Percentiles rank a stretch among this genome's conserved stretches.
Evolutionary conservation across 495 filamentous ascomycete species (phyloP).

Genomic region (Daldinia decipiens): DNA sequence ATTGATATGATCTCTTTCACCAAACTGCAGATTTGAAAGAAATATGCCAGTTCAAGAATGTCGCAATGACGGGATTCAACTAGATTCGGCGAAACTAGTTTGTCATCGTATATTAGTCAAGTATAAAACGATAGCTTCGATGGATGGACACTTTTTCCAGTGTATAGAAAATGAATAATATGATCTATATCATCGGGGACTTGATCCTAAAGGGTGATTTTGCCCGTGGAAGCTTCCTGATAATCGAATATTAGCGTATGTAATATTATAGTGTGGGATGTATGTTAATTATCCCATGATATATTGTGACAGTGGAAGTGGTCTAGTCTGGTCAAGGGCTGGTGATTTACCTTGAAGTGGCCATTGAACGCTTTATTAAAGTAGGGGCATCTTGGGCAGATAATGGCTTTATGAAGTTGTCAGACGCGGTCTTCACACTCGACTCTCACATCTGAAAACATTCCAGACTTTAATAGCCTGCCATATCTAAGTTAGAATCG

Average conservation of each 20-base stretch:
- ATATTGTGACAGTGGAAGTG: not conserved
- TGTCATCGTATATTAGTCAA: not conserved
- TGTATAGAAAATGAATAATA: constrained; percentile 6
- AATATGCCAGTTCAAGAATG: not conserved
- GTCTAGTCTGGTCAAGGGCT: not conserved
- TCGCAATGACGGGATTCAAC: no score
- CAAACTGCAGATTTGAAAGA: not conserved
- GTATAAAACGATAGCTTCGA: no score
- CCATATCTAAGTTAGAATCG: not conserved
- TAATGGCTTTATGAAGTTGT: constrained; percentile 2
- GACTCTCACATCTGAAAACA: constrained; percentile 8
- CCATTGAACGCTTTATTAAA: constrained; percentile 27
- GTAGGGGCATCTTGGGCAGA: constrained; percentile 23
- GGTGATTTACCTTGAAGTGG: constrained; percentile 19
- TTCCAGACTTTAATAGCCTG: constrained; percentile 1
- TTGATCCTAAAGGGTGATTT: not conserved
- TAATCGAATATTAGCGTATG: not conserved
- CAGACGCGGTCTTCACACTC: constrained; percentile 9
- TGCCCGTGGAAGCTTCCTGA: constrained; percentile 1
- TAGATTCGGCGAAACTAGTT: not conserved
- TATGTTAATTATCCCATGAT: no score
- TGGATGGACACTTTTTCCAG: not conserved
- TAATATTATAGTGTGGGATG: no score
- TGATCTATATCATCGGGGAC: not conserved
- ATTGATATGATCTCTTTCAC: not conserved